Conservation (phyloP, 2,329 filamentous ascomycete species). For the Ceratocystis huliohia region DNA sequence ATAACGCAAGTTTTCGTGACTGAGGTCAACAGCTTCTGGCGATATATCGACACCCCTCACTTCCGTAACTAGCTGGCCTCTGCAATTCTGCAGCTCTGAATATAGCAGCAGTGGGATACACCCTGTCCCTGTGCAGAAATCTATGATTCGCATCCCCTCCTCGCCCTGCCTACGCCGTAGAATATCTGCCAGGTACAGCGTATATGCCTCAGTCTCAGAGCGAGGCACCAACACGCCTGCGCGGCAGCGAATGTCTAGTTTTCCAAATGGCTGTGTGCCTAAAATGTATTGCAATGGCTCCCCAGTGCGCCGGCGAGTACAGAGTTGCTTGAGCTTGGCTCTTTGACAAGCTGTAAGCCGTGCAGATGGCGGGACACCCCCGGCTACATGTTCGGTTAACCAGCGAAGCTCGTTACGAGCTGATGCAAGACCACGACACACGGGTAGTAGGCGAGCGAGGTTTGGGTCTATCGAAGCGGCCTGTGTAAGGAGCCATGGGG, state of each 20-base stretch:
- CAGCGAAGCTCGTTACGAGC: constrained; percentile 60
- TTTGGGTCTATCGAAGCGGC: constrained; percentile 43
- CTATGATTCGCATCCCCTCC: constrained; percentile 45
- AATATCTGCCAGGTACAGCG: constrained; percentile 39
- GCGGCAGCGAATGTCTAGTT: constrained; percentile 62
- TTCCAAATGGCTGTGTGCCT: constrained; percentile 76
- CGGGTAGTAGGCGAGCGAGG: constrained; percentile 48
- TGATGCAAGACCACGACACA: constrained; percentile 49
- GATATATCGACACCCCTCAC: constrained; percentile 68
- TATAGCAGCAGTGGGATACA: constrained; percentile 75
- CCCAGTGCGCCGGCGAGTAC: constrained; percentile 42
- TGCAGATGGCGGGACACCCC: constrained; percentile 21
- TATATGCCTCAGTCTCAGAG: constrained; percentile 61
- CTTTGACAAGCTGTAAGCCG: neutral
- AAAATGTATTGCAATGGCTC: constrained; percentile 82
- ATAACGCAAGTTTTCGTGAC: constrained; percentile 48
- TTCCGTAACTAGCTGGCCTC: constrained; percentile 31
- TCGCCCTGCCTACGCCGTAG: constrained; percentile 25
- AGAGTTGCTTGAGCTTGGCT: constrained; percentile 28
- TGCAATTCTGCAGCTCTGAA: constrained; percentile 39
- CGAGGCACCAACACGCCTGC: constrained; percentile 77
- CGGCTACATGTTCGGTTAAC: constrained; percentile 49
- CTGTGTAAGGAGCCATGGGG: constrained; percentile 42
- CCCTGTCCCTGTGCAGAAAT: constrained; percentile 82
- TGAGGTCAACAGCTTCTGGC: constrained; percentile 48